Evolutionary conservation across 176 grass and related monocot genomes (phyloP), one percentile per base, ranked within the genome.

Genomic region (Areca catechu): DNA sequence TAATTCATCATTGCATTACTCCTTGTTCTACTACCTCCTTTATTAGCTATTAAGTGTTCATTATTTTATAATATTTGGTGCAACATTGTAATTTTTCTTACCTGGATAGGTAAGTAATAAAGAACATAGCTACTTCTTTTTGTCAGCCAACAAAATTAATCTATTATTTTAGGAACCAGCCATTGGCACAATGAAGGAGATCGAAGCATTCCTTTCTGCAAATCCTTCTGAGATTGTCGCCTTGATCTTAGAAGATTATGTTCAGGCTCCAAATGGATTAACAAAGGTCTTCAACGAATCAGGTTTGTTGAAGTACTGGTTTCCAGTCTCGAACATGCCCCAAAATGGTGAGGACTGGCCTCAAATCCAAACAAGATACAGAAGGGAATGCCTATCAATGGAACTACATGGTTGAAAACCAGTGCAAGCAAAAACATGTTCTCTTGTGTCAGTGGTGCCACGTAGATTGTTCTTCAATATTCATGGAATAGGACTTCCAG

Each of bases 341-440:
- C 71, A 73, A 19, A 85, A 80, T 3, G 81, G 93, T 20, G 66
- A 85, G 57, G 84, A 92, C 61, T 98, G 93, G 93, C 84, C 93
- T 66, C 20, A 81, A 62, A n/a, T 79, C 87, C 1, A 98, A 98
- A 77, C 83, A 98, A 58, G 57, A 54, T 16, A 64, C 80, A 0
- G 93, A 98, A 92, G 93, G 93, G 65, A 92, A 92, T 10, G 87
- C 93, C 15, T 92, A 88, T 63, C 93, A 98, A 21, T 98, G 93
- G 93, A 98, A 92, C 19, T 98, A 80, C 82, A 92, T 98, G 87
- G 84, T 92, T 54, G 93, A 98, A 65, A 98, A 91, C 61, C 89
- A 91, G 17, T 98, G 93, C 92, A 56, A 88, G 93, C 22, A 54
- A 6, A 24, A 28, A n/a, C 9, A 37, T 37, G 30, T 34, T 34